These are phyloP conservation scores for Starmerella geochares DNA, from an alignment of 805 yeast species.

Conservation along the genomic window DNA sequence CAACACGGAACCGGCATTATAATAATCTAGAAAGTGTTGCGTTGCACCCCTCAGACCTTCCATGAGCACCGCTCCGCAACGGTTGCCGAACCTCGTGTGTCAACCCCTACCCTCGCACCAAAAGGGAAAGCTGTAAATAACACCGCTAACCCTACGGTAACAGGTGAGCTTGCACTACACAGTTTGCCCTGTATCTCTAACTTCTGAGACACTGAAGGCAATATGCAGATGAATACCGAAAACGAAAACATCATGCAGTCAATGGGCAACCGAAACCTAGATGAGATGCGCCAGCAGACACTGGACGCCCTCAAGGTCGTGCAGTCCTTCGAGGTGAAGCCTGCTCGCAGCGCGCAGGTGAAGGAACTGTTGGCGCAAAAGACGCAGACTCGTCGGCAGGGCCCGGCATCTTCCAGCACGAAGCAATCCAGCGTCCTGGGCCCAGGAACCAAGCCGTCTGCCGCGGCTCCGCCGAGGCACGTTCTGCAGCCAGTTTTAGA, in stretches of 20 bases:
- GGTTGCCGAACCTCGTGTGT: not conserved
- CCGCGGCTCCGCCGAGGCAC: not conserved
- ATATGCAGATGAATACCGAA: not conserved
- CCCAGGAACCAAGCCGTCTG: not conserved
- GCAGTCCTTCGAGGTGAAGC: slow-evolving; percentile 14
- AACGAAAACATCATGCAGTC: not conserved
- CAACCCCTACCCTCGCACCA: not conserved
- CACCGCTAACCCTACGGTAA: not conserved
- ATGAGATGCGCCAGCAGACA: slow-evolving; percentile 13
- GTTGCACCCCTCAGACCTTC: too few species aligned
- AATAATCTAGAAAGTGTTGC: too few species aligned
- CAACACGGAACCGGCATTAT: too few species aligned
- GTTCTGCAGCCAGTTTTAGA: not conserved
- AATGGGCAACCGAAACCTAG: not conserved
- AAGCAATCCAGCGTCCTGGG: not conserved
- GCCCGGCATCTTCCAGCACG: not conserved
- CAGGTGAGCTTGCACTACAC: not conserved
- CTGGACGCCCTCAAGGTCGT: slow-evolving; percentile 14
- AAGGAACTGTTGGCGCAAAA: slow-evolving; percentile 3
- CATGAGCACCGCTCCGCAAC: too few species aligned
- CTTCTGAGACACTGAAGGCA: not conserved
- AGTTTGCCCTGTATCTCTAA: not conserved
- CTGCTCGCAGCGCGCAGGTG: slow-evolving; percentile 6
- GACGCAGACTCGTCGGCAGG: not conserved
- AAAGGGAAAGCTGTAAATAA: slow-evolving; percentile 1